A percentile compares a stretch with the other conserved stretches of the same genome.
phyloP scores from a whole-genome alignment of 768 basidiomycete genomes.

The Pleurotus platypus region DNA sequence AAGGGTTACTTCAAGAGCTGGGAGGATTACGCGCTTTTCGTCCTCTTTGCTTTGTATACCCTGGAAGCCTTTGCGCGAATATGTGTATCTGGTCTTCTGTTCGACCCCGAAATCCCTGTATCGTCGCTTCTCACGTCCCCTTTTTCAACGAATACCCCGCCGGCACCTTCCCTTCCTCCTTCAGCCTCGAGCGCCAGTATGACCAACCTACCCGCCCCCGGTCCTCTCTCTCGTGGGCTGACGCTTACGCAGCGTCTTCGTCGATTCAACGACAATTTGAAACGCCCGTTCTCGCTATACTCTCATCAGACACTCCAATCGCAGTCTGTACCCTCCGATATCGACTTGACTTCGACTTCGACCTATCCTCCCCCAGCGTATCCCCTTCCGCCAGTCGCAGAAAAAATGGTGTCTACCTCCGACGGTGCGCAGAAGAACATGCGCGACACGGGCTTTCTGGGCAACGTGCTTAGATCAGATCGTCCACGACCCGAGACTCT shows the following conservation, averaged over 20 bases:
- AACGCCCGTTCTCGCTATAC: constrained; percentile 52
- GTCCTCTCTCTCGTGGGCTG: constrained; percentile 39
- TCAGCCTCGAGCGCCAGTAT: constrained; percentile 19
- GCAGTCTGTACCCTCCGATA: constrained; percentile 21
- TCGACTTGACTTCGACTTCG: constrained; percentile 9
- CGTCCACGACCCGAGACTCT: constrained; percentile 34
- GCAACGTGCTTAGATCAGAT: constrained; percentile 43
- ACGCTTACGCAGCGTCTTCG: constrained; percentile 44
- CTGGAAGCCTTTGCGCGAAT: constrained; percentile 89
- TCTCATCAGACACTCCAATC: constrained; percentile 17
- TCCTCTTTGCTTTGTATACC: constrained; percentile 84
- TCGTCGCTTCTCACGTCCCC: constrained; percentile 43
- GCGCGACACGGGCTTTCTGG: constrained; percentile 46
- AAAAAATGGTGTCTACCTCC: constrained; percentile 27
- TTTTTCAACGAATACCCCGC: constrained; percentile 25
- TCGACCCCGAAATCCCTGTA: constrained; percentile 74
- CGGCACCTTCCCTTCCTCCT: constrained; percentile 23
- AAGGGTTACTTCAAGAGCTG: constrained; percentile 82
- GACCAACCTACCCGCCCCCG: constrained; percentile 14
- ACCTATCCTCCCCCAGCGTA: constrained; percentile 11
- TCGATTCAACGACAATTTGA: constrained; percentile 40
- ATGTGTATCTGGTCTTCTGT: constrained; percentile 81
- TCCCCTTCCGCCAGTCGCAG: constrained; percentile 25
- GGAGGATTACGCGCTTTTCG: constrained; percentile 89
- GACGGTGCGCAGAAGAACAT: constrained; percentile 34